Percentiles rank a stretch among this genome's conserved stretches.
phyloP scores from a whole-genome alignment of 495 filamentous ascomycete genomes.

The Penicillium mononematosum region DNA sequence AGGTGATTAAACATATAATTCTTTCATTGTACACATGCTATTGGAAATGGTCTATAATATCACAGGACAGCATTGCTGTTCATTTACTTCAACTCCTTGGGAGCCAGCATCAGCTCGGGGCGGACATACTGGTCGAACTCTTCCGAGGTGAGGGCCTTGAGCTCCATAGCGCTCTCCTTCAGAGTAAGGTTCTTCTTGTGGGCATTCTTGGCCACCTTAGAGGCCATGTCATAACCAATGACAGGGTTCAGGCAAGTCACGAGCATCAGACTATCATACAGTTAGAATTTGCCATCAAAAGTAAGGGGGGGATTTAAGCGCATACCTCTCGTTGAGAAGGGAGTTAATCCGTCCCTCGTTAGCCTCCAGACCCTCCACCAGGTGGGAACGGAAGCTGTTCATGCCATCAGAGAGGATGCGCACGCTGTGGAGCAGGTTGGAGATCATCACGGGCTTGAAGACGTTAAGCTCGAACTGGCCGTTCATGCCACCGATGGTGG shows the following conservation, averaged over 20 bases:
- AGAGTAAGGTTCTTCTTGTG: conserved; percentile 96
- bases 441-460: conserved; percentile 95
- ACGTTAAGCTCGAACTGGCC: conserved; percentile 99
- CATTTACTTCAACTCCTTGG: conserved; percentile 58
- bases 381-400: conserved; percentile 89
- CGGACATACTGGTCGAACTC: conserved; percentile 89
- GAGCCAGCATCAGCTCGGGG: conserved; percentile 96
- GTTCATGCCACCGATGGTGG: conserved; percentile 91
- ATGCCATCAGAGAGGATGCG: conserved; percentile 88
- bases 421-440: conserved; percentile 88
- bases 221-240: conserved; percentile 98
- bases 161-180: conserved; percentile 90
- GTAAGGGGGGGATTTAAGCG: conserved; percentile 11
- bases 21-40: conserved; percentile 31
- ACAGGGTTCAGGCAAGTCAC: conserved; percentile 98
- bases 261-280: conserved; percentile 77
- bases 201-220: conserved; percentile 97
- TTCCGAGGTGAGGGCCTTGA: conserved; percentile 82
- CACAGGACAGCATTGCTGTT: conserved; percentile 17
- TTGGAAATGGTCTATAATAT: conserved; percentile 22
- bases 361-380: conserved; percentile 83
- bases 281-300: conserved; percentile 24
- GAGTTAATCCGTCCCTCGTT: conserved; percentile 87
- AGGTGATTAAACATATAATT: conserved; percentile 2
- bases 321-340: conserved; percentile 82